Conservation (phyloP, 805 yeast genomes). For the Schwanniomyces yamadae region DNA sequence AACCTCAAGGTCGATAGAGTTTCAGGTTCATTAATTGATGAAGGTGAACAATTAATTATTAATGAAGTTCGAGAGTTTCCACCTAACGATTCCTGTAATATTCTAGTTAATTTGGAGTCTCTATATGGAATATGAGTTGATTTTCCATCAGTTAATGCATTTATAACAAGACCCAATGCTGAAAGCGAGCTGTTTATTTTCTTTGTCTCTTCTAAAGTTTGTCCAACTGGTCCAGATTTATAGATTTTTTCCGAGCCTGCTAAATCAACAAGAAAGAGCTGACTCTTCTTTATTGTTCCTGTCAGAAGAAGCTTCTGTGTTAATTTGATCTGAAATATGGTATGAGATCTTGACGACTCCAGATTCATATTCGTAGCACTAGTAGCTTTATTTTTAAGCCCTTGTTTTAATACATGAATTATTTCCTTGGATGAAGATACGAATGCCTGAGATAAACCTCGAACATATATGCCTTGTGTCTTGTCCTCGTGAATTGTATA, state of each 20-base stretch:
- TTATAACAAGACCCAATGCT: constrained; percentile 77
- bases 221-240: constrained; percentile 73
- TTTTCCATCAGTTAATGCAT: constrained; percentile 69
- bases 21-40: constrained; percentile 54
- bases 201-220: constrained; percentile 76
- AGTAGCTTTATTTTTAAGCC: constrained; percentile 54
- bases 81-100: constrained; percentile 76
- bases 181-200: constrained; percentile 78
- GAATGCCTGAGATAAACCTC: constrained; percentile 62
- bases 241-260: constrained; percentile 86
- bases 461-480: constrained; percentile 63
- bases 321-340: constrained; percentile 68
- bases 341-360: constrained; percentile 77
- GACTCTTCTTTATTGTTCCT: constrained; percentile 62
- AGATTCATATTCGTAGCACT: constrained; percentile 68
- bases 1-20: constrained; percentile 72
- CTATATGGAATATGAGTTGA: constrained; percentile 69
- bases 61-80: constrained; percentile 79
- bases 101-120: constrained; percentile 75
- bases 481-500: constrained; percentile 64
- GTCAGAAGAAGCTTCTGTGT: constrained; percentile 55
- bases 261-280: constrained; percentile 73
- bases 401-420: constrained; percentile 55
- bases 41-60: constrained; percentile 71
- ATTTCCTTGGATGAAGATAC: constrained; percentile 62